phyloP scores from a whole-genome alignment of 345 rosid species.

The Linum usitatissimum region DNA sequence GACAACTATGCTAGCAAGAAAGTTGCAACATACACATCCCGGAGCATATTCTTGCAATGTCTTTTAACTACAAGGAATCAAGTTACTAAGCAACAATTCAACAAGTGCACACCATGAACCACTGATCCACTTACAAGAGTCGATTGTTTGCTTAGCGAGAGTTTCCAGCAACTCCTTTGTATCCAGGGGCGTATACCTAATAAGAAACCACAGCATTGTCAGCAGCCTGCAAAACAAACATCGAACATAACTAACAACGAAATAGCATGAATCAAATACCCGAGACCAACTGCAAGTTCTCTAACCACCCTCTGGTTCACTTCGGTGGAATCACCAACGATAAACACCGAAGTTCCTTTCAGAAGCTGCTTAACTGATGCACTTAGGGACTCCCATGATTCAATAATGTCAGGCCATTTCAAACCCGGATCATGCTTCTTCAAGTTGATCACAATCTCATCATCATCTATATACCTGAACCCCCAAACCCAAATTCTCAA shows the following conservation, averaged over 20 bases:
- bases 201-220: slow-evolving; percentile 21
- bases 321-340: slow-evolving; percentile 66
- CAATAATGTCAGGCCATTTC: slow-evolving; percentile 86
- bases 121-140: slow-evolving; percentile 54
- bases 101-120: neutral
- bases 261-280: slow-evolving; percentile 29
- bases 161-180: slow-evolving; percentile 71
- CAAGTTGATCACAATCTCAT: slow-evolving; percentile 68
- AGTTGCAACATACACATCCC: too few species aligned
- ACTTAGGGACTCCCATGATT: slow-evolving; percentile 83
- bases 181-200: slow-evolving; percentile 70
- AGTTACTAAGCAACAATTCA: neutral
- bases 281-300: slow-evolving; percentile 77
- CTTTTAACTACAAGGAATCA: neutral
- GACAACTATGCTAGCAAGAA: too few species aligned
- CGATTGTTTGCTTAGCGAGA: slow-evolving; percentile 57
- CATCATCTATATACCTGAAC: slow-evolving; percentile 71
- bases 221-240: too few species aligned
- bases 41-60: neutral
- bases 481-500: slow-evolving; percentile 1
- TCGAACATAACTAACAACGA: neutral
- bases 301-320: slow-evolving; percentile 63
- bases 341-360: slow-evolving; percentile 67
- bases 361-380: slow-evolving; percentile 68
- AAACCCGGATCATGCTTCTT: slow-evolving; percentile 72